Evolutionary conservation across 108 stramenopile species (phyloP).

Genomic region (Cyclotella cryptica): DNA sequence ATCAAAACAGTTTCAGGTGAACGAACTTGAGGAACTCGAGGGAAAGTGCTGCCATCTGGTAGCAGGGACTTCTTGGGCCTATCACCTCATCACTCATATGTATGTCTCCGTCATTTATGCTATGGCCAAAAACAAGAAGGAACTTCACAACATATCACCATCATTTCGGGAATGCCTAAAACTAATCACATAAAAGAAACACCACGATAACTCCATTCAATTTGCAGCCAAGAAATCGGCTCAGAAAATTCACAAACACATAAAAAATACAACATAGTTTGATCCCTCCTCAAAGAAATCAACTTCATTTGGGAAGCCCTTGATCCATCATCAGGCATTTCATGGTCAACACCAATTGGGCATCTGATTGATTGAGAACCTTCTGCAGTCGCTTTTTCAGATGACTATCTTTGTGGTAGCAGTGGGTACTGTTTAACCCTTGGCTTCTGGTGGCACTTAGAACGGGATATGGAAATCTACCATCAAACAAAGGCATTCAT

Average conservation of each 20-base stretch:
- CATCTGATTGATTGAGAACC: neutral
- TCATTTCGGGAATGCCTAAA: neutral
- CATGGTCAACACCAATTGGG: neutral
- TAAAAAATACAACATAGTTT: too few species aligned
- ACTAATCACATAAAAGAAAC: neutral
- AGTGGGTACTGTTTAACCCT: neutral
- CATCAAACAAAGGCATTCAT: neutral
- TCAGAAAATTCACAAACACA: too few species aligned
- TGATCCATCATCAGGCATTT: neutral
- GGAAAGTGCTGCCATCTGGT: neutral
- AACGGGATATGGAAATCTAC: neutral
- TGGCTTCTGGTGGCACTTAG: neutral
- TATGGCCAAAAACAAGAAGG: neutral
- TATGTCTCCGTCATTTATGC: slow-evolving; percentile 9
- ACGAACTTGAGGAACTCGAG: neutral
- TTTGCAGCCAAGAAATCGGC: too few species aligned
- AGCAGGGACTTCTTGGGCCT: slow-evolving; percentile 3
- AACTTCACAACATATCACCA: neutral
- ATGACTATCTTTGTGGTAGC: neutral
- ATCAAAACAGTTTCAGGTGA: neutral
- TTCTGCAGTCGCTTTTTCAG: neutral
- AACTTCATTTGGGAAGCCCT: too few species aligned
- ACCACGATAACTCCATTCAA: too few species aligned
- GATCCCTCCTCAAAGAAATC: too few species aligned
- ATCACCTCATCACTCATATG: slow-evolving; percentile 14